Evolutionary conservation across 495 filamentous ascomycete genomes (phyloP).

Genomic region (Opeltia flavorubescens): DNA sequence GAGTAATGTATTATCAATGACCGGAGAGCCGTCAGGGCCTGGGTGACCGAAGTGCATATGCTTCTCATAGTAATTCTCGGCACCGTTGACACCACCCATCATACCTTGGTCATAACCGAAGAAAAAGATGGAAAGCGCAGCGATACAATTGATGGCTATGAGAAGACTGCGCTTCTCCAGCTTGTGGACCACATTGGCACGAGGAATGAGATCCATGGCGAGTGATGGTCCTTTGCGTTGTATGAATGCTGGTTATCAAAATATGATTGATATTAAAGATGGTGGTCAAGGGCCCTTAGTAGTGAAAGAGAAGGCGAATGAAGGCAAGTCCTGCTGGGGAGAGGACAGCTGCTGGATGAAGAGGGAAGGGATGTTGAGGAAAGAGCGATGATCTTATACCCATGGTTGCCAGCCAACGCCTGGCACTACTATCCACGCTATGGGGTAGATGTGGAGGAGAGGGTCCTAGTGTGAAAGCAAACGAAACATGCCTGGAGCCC

Average conservation of each 20-base stretch:
- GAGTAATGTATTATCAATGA: slow-evolving; percentile 45
- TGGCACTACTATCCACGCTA: neutral
- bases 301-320: neutral
- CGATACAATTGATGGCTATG: slow-evolving; percentile 50
- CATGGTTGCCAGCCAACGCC: neutral
- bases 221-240: neutral
- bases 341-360: neutral
- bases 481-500: slow-evolving; percentile 7
- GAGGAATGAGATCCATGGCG: slow-evolving; percentile 26
- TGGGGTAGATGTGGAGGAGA: slow-evolving; percentile 5
- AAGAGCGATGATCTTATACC: slow-evolving; percentile 1
- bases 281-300: neutral
- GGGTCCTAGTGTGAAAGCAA: neutral
- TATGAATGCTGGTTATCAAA: neutral
- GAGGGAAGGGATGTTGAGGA: slow-evolving; percentile 1
- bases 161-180: slow-evolving; percentile 50
- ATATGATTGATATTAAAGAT: neutral
- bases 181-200: slow-evolving; percentile 44
- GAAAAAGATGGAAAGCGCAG: slow-evolving; percentile 45
- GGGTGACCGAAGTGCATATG: slow-evolving; percentile 53
- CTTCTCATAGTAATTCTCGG: slow-evolving; percentile 43
- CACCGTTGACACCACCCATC: slow-evolving; percentile 62
- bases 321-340: neutral
- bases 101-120: slow-evolving; percentile 58
- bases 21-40: slow-evolving; percentile 31